Percentiles rank a stretch among this genome's conserved stretches.
Conservation (phyloP, 345 rosid species). For the Acer yangbiense region DNA sequence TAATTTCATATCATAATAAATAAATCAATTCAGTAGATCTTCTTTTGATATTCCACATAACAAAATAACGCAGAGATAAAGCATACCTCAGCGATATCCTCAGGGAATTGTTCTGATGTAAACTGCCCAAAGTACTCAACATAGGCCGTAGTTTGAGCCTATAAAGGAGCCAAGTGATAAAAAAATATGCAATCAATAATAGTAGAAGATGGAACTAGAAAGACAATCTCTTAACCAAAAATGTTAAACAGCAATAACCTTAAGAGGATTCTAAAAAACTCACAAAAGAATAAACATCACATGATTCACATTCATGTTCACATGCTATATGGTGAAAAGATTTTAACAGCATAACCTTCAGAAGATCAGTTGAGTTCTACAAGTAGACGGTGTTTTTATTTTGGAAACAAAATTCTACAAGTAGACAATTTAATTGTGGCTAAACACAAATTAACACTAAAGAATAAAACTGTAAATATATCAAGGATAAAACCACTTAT, state of each 20-base stretch:
- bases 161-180: constrained; percentile 8
- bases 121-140: constrained; percentile 93
- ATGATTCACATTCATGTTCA: background rate
- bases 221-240: constrained; percentile 2
- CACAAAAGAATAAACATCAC: background rate
- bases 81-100: constrained; percentile 90
- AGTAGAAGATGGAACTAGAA: constrained; percentile 7
- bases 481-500: background rate
- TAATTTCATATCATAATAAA: background rate
- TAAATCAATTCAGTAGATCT: background rate
- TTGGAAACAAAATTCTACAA: background rate
- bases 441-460: background rate
- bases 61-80: constrained; percentile 1
- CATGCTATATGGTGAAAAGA: background rate
- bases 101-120: constrained; percentile 90
- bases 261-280: background rate
- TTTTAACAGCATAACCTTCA: background rate
- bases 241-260: background rate
- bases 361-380: background rate
- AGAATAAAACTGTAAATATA: too few relatives aligned
- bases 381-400: background rate
- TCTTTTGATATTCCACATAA: constrained; percentile 1
- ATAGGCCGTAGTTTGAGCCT: constrained; percentile 94
- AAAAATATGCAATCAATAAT: constrained; percentile 2
- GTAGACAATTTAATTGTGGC: background rate